phyloP scores from a whole-genome alignment of 345 rosid species.

The Gossypioides kirkii region DNA sequence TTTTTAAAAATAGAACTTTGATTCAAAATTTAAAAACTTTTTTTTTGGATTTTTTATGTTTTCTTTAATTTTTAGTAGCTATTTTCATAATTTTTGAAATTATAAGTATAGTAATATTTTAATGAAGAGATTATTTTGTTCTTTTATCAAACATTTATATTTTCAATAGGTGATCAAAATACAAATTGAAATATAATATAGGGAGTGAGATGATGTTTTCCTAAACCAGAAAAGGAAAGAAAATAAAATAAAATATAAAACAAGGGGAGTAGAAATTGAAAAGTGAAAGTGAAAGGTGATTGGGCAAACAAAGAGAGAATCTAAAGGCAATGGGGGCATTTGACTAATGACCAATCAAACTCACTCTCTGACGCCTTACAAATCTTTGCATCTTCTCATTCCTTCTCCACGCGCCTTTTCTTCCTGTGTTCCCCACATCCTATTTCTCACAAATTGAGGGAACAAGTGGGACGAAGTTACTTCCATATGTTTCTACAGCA shows the following conservation, averaged over 20 bases:
- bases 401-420: conserved; percentile 4
- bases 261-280: neutral
- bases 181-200: too few species aligned
- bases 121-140: too few species aligned
- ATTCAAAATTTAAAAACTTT: too few species aligned
- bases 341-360: neutral
- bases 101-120: too few species aligned
- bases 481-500: neutral
- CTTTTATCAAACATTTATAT: too few species aligned
- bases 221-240: neutral
- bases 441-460: too few species aligned
- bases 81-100: neutral
- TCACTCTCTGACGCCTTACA: conserved; percentile 3
- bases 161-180: too few species aligned
- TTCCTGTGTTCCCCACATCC: neutral
- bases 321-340: too few species aligned
- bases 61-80: neutral
- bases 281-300: conserved; percentile 23
- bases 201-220: too few species aligned
- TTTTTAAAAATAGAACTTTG: too few species aligned
- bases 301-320: neutral
- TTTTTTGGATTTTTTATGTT: too few species aligned
- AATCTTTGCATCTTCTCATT: conserved; percentile 8
- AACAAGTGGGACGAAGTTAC: neutral
- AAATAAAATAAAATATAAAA: neutral